Evolutionary conservation across 768 basidiomycete species (phyloP).

Genomic region (Tricholoma sp.): DNA sequence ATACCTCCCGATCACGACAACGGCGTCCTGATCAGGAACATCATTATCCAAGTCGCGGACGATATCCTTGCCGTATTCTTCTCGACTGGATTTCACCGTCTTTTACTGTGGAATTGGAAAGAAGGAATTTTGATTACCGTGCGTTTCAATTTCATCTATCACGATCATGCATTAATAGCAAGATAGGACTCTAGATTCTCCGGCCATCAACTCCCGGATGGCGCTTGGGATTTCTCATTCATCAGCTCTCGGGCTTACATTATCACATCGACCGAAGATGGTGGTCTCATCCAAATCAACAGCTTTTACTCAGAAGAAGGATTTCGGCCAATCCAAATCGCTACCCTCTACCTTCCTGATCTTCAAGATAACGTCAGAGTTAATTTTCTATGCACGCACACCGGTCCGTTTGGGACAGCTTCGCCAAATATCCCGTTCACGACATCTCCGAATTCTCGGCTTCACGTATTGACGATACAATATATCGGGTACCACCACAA

Average conservation of each 20-base stretch:
- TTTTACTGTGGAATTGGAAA: slow-evolving; percentile 21
- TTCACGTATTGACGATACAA: slow-evolving; percentile 9
- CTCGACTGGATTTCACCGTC: slow-evolving; percentile 21
- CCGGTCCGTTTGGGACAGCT: slow-evolving; percentile 26
- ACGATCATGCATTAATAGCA: not conserved
- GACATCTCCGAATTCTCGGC: slow-evolving; percentile 10
- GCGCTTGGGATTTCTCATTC: slow-evolving; percentile 42
- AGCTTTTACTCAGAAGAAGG: slow-evolving; percentile 23
- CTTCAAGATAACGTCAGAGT: slow-evolving; percentile 8
- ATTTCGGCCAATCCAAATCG: slow-evolving; percentile 5
- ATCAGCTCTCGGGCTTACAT: slow-evolving; percentile 39
- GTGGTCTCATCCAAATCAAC: slow-evolving; percentile 40
- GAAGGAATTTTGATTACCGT: slow-evolving; percentile 13
- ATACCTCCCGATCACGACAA: no score
- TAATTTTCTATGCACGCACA: slow-evolving; percentile 21
- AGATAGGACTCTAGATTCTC: slow-evolving; percentile 3
- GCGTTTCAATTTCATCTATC: not conserved
- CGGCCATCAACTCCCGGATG: slow-evolving; percentile 16
- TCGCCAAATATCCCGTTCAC: slow-evolving; percentile 17
- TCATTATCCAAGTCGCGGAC: slow-evolving; percentile 46
- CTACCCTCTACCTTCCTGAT: slow-evolving; percentile 14
- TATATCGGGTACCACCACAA: not conserved
- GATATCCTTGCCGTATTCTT: slow-evolving; percentile 49
- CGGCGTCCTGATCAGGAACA: slow-evolving; percentile 19
- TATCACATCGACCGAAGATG: slow-evolving; percentile 26